Evolutionary conservation across 1,284 basidiomycete species (phyloP), one percentile per base, ranked within the genome.

Genomic region (Rhodotorula sp.): DNA sequence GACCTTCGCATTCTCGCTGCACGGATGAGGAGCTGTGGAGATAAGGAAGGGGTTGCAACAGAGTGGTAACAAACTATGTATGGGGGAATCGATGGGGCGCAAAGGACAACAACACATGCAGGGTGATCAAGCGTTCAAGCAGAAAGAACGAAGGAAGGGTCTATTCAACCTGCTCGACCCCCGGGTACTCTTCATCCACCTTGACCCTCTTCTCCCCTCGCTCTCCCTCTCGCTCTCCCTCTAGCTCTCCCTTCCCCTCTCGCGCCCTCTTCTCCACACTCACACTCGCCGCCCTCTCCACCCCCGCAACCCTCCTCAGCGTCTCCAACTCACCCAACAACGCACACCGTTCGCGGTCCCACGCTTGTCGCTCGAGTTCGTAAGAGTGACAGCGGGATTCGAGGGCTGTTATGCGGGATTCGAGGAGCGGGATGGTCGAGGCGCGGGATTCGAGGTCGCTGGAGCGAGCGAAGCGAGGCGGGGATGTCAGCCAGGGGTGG

Each of bases 371-470:
- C 26, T 62, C 55, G 15, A 40, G 48, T 5, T 53, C n/a, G 30
- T 52, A 48, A 1, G 37, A 18, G 13, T 16, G 3, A 34, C 50
- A 30, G 50, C 28, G 30, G 50, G 62, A 6, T 48, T 63, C 62
- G 62, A 56, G 51, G 37, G 54, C 20, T 15, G 63, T n/a, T 46
- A 57, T 50, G 37, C n/a, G 48, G n/a, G 63, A 37, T 11, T 61
- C 50, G 47, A 59, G 48, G 37, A 51, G 34, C 5, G 65, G 46
- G 22, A 54, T 48, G n/a, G 55, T 28, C 26, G 34, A 20, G 9
- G 54, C 47, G 54, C 52, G 26, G 22, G 59, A 28, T 44, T 66
- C 59, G 47, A 66, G 59, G 30, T 55, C 52, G 16, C 65, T 66
- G 34, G 22, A 10, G 2, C 22, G 28, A 2, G 37, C 1, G 20